Conservation (phyloP, 2,329 filamentous ascomycete genomes). For the Furcasterigmium furcatum region DNA sequence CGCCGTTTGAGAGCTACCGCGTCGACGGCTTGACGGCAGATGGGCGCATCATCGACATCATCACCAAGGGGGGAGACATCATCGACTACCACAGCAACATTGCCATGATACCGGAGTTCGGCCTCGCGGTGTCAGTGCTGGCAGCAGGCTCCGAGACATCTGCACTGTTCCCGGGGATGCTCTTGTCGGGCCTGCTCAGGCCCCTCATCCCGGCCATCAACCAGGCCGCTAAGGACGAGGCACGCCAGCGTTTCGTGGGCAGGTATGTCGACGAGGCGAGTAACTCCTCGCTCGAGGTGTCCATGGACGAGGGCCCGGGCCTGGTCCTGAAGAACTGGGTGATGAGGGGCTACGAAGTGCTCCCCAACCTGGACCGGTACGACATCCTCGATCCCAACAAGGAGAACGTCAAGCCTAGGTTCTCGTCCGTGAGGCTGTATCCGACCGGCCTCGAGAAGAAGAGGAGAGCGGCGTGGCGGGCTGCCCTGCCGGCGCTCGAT, state of each 20-base stretch:
- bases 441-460: slow-evolving; percentile 7
- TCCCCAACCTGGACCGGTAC: slow-evolving; percentile 27
- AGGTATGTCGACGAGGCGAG: slow-evolving; percentile 30
- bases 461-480: slow-evolving; percentile 25
- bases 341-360: slow-evolving; percentile 35
- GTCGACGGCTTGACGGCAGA: slow-evolving; percentile 29
- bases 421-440: slow-evolving; percentile 14
- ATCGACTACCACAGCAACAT: slow-evolving; percentile 35
- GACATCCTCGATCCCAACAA: slow-evolving; percentile 4
- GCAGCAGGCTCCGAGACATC: slow-evolving; percentile 22
- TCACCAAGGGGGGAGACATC: slow-evolving; percentile 42
- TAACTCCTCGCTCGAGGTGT: slow-evolving; percentile 35
- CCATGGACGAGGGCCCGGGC: slow-evolving; percentile 32
- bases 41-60: slow-evolving; percentile 39
- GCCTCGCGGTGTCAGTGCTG: slow-evolving; percentile 36
- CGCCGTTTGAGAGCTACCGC: slow-evolving; percentile 45
- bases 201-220: slow-evolving; percentile 38
- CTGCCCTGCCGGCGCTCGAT: slow-evolving; percentile 15
- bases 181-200: slow-evolving; percentile 19
- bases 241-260: slow-evolving; percentile 25
- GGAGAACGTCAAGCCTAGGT: slow-evolving; percentile 4
- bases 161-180: slow-evolving; percentile 8
- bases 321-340: slow-evolving; percentile 32
- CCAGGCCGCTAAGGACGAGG: slow-evolving; percentile 33
- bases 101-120: slow-evolving; percentile 42